Evolutionary conservation across 495 filamentous ascomycete species (phyloP).

Genomic region (Aspergillus cristatus): DNA sequence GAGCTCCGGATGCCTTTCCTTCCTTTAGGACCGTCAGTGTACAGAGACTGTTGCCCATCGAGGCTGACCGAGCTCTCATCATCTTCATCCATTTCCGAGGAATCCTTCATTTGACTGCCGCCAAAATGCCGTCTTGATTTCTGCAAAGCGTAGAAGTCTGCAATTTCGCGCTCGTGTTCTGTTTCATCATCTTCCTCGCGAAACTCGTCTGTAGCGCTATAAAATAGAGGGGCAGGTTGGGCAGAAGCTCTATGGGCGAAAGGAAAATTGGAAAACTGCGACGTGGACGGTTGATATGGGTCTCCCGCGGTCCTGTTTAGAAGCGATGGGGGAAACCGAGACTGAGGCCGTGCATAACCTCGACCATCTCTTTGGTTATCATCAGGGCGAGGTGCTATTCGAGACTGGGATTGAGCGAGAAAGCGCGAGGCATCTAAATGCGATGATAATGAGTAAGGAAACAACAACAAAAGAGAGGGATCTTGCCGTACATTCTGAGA

Average conservation of each 20-base stretch:
- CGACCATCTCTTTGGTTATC: conserved; percentile 41
- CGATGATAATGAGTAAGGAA: conserved; percentile 10
- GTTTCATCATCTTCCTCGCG: conserved; percentile 84
- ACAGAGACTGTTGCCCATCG: conserved; percentile 36
- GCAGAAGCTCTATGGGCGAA: conserved; percentile 65
- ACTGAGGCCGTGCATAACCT: conserved; percentile 34
- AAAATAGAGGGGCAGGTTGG: conserved; percentile 83
- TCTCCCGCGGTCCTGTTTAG: conserved; percentile 48
- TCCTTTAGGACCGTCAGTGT: conserved; percentile 27
- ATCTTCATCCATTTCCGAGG: conserved; percentile 68
- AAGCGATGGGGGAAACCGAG: conserved; percentile 42
- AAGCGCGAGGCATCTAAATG: conserved; percentile 87
- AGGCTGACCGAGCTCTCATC: conserved; percentile 49
- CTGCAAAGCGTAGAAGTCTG: conserved; percentile 87
- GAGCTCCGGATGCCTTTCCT: conserved; percentile 44
- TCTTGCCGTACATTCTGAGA: conserved; percentile 95
- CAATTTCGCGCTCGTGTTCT: conserved; percentile 84
- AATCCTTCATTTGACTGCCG: conserved; percentile 66
- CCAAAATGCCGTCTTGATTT: conserved; percentile 82
- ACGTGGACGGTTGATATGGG: conserved; percentile 60
- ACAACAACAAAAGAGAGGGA: background rate
- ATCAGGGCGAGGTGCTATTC: conserved; percentile 60
- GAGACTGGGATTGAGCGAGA: conserved; percentile 93
- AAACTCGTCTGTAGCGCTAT: conserved; percentile 73
- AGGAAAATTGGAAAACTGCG: conserved; percentile 63